Percentiles rank a stretch among this genome's conserved stretches.
phyloP scores from a whole-genome alignment of 2,329 filamentous ascomycete species.

The Aspergillus ibericus region DNA sequence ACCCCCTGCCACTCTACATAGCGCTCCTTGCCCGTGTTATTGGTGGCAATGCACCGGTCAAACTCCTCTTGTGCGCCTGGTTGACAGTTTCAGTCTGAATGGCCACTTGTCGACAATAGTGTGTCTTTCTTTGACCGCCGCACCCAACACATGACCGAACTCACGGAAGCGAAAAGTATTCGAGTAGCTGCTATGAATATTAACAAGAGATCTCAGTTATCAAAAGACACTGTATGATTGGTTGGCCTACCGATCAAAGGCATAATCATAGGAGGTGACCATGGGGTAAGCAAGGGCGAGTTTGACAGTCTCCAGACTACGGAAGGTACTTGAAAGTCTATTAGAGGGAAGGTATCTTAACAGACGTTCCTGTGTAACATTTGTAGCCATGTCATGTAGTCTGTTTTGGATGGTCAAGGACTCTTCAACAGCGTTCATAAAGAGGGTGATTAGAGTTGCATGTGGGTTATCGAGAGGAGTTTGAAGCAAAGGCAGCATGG shows the following conservation, averaged over 20 bases:
- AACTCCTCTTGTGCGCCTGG: constrained; percentile 35
- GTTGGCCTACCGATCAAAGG: constrained; percentile 14
- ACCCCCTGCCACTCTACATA: constrained; percentile 35
- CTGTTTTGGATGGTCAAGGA: constrained; percentile 1
- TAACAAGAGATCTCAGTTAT: too few species aligned
- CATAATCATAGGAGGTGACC: constrained; percentile 5
- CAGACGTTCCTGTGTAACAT: not conserved
- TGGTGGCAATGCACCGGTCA: constrained; percentile 18
- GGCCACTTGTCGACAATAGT: constrained; percentile 40
- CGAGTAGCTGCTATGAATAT: too few species aligned
- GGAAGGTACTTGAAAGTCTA: not conserved
- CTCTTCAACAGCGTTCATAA: constrained; percentile 39
- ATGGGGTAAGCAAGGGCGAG: not conserved
- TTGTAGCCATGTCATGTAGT: not conserved
- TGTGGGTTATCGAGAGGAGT: constrained; percentile 33
- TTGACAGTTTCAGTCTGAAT: constrained; percentile 22
- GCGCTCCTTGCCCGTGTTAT: constrained; percentile 22
- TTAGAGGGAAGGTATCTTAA: constrained; percentile 9
- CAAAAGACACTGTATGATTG: not conserved
- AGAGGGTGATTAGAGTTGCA: constrained; percentile 46
- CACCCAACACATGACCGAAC: constrained; percentile 5
- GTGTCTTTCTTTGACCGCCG: constrained; percentile 30
- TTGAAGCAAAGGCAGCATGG: constrained; percentile 38
- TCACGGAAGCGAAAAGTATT: constrained; percentile 1
- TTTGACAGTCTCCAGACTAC: constrained; percentile 3